Base-by-base conservation (phyloP, 2,329 filamentous ascomycete genomes). In the Nemania sp. region DNA sequence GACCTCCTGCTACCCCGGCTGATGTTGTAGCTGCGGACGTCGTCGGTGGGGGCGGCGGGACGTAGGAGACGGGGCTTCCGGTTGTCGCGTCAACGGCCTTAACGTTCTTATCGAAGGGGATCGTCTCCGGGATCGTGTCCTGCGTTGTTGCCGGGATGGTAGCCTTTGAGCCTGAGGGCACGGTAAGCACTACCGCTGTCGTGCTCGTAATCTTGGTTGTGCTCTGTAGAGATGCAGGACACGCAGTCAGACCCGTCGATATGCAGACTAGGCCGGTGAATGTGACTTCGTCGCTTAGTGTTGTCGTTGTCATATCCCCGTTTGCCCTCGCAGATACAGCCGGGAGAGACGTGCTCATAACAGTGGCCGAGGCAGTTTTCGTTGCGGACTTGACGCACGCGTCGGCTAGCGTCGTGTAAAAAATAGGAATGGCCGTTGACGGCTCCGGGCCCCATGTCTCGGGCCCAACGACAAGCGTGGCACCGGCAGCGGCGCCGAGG, bases 401-500 rank as follows among this genome's bases (percentile, higher is more conserved):
- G 27, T 81, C 78, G 0, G 79, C 79, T 0, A 88, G 71, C 0
- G 83, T 85, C 0, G 86, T 89, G 71, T 83, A 87, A 70, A 81
- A 89, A 47, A 89, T 79, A 0, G 86, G 84, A 2, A 84, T 80
- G 11, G 82, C 80, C 0, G 82, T 85, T 22, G 77, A 73, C 0
- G 84, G 82, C 0, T 79, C 74, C 0, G 85, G 85, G 0, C 86
- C 87, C 84, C 85, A 89, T 0, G 81, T 83, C 15, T 82, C 72
- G 0, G 72, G 69, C 0, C 76, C 77, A 4, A 88, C 57, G 1
- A 77, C 80, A 0, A 89, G 71, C 0, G 84, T 85, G 0, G 86
- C 87, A 1, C 87, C 87, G 4, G 86, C 86, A 1, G 79, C 80
- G 5, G 85, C 87, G 18, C 87, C 87, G 0, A 89, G 70, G 0